phyloP scores from a whole-genome alignment of 345 rosid species.

The Citrus trifoliata region DNA sequence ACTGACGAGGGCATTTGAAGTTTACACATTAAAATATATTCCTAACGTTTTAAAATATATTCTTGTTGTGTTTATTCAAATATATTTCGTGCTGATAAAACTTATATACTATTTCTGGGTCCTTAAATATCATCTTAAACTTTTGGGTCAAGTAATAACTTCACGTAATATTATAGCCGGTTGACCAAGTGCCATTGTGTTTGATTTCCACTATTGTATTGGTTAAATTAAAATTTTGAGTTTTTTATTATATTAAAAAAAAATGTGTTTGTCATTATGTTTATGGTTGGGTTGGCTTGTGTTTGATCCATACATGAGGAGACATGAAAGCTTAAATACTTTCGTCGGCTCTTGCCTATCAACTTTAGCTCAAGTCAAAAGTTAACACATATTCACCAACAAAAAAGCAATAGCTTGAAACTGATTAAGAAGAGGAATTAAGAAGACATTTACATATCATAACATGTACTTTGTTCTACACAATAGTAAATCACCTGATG shows the following conservation, averaged over 20 bases:
- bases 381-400: background rate
- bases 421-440: background rate
- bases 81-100: background rate
- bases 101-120: background rate
- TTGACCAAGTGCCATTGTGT: background rate
- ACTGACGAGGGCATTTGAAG: background rate
- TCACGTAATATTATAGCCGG: background rate
- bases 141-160: background rate
- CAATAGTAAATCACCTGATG: slow-evolving; percentile 51
- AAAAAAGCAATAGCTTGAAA: background rate
- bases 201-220: background rate
- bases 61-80: background rate
- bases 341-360: background rate
- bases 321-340: background rate
- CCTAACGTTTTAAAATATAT: background rate
- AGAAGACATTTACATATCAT: background rate
- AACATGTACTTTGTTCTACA: background rate
- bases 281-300: background rate
- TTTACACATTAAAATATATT: background rate
- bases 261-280: background rate
- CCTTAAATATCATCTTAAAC: background rate
- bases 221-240: background rate
- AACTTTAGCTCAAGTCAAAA: background rate
- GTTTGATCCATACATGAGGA: background rate
- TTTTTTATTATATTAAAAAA: background rate